These are phyloP conservation scores for Ophidiomyces ophidiicola DNA, from an alignment of 2,329 filamentous ascomycete species.

Conservation along the genomic window DNA sequence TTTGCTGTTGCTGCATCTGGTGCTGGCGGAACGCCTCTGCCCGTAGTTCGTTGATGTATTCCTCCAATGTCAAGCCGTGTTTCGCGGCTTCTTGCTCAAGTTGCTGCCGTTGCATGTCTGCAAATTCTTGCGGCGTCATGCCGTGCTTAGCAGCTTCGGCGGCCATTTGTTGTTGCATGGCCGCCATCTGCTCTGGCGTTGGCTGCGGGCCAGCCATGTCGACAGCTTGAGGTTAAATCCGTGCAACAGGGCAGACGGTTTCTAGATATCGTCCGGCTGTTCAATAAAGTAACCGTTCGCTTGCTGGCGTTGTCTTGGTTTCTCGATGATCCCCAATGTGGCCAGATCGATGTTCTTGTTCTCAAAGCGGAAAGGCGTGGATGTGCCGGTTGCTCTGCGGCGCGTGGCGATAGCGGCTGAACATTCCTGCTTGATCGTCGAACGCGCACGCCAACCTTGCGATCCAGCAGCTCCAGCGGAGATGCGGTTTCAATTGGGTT, in stretches of 20 bases:
- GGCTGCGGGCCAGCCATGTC: constrained; percentile 38
- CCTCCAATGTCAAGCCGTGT: constrained; percentile 41
- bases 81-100: constrained; percentile 39
- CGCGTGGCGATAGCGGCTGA: constrained; percentile 6
- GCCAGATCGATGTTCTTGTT: constrained; percentile 12
- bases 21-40: constrained; percentile 25
- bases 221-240: neutral
- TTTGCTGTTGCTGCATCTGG: constrained; percentile 30
- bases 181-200: constrained; percentile 70
- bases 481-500: neutral
- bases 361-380: constrained; percentile 12
- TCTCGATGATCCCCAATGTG: constrained; percentile 9
- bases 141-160: constrained; percentile 73
- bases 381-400: neutral
- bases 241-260: too few relatives aligned
- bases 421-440: neutral
- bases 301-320: neutral
- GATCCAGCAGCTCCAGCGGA: neutral
- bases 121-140: constrained; percentile 73
- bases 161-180: constrained; percentile 71
- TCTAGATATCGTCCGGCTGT: too few relatives aligned
- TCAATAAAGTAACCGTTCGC: neutral
- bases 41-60: constrained; percentile 34
- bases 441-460: neutral
- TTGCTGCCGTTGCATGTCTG: constrained; percentile 46